Conservation (phyloP, 129 eudicot species). For the Silybum marianum region DNA sequence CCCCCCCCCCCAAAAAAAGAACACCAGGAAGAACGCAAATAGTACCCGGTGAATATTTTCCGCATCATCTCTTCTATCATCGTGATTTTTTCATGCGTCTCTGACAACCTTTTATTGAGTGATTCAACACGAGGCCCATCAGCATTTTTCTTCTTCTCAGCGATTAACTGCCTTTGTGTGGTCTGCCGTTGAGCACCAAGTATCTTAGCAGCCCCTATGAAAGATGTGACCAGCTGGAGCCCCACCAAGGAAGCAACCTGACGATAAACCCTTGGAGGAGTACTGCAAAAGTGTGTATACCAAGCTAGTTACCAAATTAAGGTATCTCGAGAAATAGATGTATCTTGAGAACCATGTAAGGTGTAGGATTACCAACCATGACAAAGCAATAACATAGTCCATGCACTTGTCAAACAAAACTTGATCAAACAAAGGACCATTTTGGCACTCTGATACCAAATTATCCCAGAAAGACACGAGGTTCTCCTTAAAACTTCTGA, state of each 20-base stretch:
- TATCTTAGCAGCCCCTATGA: slow-evolving; percentile 76
- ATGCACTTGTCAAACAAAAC: slow-evolving; percentile 86
- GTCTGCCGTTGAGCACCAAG: slow-evolving; percentile 94
- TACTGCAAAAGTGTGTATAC: slow-evolving; percentile 48
- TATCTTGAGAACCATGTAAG: slow-evolving; percentile 16
- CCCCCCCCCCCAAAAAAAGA: neutral
- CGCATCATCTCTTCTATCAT: slow-evolving; percentile 90
- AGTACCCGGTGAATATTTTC: slow-evolving; percentile 87
- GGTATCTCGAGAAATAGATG: neutral
- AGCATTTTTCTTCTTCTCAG: slow-evolving; percentile 75
- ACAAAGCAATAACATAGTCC: slow-evolving; percentile 88
- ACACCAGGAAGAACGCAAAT: neutral
- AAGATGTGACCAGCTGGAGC: slow-evolving; percentile 93
- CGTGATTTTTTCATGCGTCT: slow-evolving; percentile 87
- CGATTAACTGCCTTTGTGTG: slow-evolving; percentile 91
- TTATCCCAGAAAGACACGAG: slow-evolving; percentile 82
- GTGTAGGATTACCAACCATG: slow-evolving; percentile 63
- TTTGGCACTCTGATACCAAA: slow-evolving; percentile 85
- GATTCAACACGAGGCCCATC: slow-evolving; percentile 90
- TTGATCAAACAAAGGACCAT: slow-evolving; percentile 87
- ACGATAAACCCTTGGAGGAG: slow-evolving; percentile 92
- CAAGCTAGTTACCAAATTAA: slow-evolving; percentile 22
- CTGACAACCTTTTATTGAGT: slow-evolving; percentile 73
- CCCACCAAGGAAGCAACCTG: slow-evolving; percentile 91
- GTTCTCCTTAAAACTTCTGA: slow-evolving; percentile 88